Conservation (phyloP, 2,329 filamentous ascomycete species). For the Colletotrichum paranaense region DNA sequence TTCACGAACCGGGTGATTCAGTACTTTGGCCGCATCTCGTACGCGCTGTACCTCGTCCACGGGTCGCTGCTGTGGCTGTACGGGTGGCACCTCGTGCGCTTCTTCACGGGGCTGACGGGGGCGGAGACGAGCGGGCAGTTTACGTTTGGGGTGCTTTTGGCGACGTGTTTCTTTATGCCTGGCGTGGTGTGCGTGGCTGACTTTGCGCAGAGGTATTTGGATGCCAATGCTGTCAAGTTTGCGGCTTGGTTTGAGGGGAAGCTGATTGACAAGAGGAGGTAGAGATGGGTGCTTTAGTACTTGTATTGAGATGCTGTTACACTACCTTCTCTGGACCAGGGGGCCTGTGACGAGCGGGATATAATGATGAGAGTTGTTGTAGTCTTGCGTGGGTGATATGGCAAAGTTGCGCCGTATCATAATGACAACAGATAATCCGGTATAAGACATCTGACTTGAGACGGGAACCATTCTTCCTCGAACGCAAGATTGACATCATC, state of each 20-base stretch:
- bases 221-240: slow-evolving; percentile 12
- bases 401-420: not conserved
- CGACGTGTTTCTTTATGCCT: slow-evolving; percentile 7
- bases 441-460: not conserved
- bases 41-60: slow-evolving; percentile 72
- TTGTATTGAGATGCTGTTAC: not conserved
- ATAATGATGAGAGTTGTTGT: not conserved
- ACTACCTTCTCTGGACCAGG: not conserved
- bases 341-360: not conserved
- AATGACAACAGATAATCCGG: not conserved
- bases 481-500: not conserved
- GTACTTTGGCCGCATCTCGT: slow-evolving; percentile 72
- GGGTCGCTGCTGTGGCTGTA: slow-evolving; percentile 69
- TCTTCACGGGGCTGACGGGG: slow-evolving; percentile 15
- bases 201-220: slow-evolving; percentile 19
- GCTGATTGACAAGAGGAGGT: not conserved
- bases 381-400: not conserved
- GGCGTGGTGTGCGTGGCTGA: slow-evolving; percentile 19
- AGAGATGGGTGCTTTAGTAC: not conserved
- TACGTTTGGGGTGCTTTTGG: not conserved
- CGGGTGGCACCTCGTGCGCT: slow-evolving; percentile 45
- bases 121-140: not conserved
- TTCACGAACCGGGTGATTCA: slow-evolving; percentile 70
- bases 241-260: slow-evolving; percentile 24
- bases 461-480: not conserved